phyloP scores from a whole-genome alignment of 2,329 filamentous ascomycete genomes.

The Penicillium sp. region DNA sequence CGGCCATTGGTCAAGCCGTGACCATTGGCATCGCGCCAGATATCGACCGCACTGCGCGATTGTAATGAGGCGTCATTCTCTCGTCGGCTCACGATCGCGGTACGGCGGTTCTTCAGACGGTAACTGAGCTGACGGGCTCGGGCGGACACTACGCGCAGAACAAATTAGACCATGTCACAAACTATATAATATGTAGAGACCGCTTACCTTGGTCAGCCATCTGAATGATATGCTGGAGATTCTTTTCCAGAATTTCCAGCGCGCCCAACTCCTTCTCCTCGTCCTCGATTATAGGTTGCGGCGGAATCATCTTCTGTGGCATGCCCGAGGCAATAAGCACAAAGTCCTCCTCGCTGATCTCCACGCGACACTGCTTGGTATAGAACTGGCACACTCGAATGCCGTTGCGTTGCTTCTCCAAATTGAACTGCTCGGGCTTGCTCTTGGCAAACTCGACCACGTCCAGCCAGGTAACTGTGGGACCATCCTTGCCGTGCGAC shows the following conservation, averaged over 20 bases:
- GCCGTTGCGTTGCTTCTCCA: conserved; percentile 68
- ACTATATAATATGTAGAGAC: neutral
- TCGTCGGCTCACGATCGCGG: conserved; percentile 67
- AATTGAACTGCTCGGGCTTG: conserved; percentile 73
- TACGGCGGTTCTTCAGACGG: conserved; percentile 69
- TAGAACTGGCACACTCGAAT: conserved; percentile 75
- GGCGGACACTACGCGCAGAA: conserved; percentile 55
- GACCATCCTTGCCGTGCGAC: conserved; percentile 60
- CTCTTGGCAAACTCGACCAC: conserved; percentile 80
- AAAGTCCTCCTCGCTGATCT: conserved; percentile 87
- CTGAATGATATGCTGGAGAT: conserved; percentile 72
- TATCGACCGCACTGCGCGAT: conserved; percentile 32
- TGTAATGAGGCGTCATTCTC: conserved; percentile 43
- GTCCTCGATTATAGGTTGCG: conserved; percentile 78
- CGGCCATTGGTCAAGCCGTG: conserved; percentile 28
- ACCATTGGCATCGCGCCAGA: conserved; percentile 38
- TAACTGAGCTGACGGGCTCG: conserved; percentile 78
- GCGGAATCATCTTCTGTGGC: conserved; percentile 76
- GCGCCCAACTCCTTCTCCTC: conserved; percentile 82
- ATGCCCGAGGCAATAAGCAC: conserved; percentile 79
- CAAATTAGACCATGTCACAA: neutral
- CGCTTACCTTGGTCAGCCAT: conserved; percentile 69
- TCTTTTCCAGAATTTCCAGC: conserved; percentile 77
- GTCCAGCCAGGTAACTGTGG: conserved; percentile 75
- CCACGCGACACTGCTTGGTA: conserved; percentile 75